phyloP scores from a whole-genome alignment of 176 grass and related monocot species.

The Raddia distichophylla region DNA sequence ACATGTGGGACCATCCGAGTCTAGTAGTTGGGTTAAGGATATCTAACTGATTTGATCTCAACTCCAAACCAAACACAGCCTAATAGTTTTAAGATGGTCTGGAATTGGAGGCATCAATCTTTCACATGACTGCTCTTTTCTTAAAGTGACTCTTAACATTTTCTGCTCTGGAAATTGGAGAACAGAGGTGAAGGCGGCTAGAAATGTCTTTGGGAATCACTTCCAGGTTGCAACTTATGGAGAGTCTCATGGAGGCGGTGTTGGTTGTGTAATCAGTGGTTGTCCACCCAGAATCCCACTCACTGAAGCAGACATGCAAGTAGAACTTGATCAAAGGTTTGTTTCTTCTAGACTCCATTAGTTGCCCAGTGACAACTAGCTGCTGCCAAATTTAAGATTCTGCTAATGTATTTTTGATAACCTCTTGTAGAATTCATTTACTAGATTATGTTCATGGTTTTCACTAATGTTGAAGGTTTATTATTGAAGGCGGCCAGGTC shows the following conservation, averaged over 20 bases:
- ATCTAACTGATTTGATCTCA: too few species aligned
- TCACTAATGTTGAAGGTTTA: constrained; percentile 33
- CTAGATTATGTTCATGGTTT: constrained; percentile 17
- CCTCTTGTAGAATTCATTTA: constrained; percentile 24
- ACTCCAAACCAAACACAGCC: too few species aligned
- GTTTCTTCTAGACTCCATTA: constrained; percentile 18
- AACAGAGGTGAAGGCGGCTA: constrained; percentile 72
- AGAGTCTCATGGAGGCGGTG: constrained; percentile 94
- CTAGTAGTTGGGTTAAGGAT: too few species aligned
- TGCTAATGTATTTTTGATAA: constrained; percentile 1
- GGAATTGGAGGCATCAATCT: not conserved
- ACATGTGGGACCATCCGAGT: too few species aligned
- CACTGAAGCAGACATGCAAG: constrained; percentile 83
- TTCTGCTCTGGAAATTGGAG: constrained; percentile 7
- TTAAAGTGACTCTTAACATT: constrained; percentile 30
- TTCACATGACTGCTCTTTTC: not conserved
- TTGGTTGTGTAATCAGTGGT: constrained; percentile 89
- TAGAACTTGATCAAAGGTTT: constrained; percentile 88
- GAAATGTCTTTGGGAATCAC: constrained; percentile 79
- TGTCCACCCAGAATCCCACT: constrained; percentile 90
- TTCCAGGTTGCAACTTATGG: constrained; percentile 92
- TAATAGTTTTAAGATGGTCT: not conserved
- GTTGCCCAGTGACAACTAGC: not conserved
- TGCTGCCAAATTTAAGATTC: constrained; percentile 6
- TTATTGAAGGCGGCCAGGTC: constrained; percentile 76